These are phyloP conservation scores for Paraconiothyrium sp. DNA, from an alignment of 2,329 filamentous ascomycete genomes.

Conservation along the genomic window DNA sequence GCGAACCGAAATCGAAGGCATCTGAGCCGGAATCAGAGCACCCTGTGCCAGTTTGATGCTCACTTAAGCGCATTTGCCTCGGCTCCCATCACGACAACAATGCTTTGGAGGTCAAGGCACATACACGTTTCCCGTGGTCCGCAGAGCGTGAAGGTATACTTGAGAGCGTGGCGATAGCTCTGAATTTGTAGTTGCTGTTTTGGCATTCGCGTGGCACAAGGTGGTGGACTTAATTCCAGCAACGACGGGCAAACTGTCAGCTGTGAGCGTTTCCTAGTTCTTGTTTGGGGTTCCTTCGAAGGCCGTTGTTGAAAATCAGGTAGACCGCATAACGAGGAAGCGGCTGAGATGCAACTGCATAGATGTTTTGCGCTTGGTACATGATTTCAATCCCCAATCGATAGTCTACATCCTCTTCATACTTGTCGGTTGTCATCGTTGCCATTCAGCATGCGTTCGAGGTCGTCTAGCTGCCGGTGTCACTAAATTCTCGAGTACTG, in stretches of 20 bases:
- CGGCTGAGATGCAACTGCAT: neutral
- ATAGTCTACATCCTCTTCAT: neutral
- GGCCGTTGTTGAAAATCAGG: neutral
- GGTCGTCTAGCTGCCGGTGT: neutral
- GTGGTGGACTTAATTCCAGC: constrained; percentile 6
- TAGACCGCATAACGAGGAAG: neutral
- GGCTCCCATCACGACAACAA: constrained; percentile 5
- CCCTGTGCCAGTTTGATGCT: neutral
- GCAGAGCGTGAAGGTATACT: neutral
- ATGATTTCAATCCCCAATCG: neutral
- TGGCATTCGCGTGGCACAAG: neutral
- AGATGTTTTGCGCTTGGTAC: neutral
- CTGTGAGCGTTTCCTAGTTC: constrained; percentile 4
- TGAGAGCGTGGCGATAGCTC: neutral
- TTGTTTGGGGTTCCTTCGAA: neutral
- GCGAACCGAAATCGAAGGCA: neutral
- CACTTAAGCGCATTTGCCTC: constrained; percentile 10
- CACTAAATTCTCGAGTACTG: neutral
- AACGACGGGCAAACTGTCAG: neutral
- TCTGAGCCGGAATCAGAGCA: constrained; percentile 7
- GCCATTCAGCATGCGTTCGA: neutral
- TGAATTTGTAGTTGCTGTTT: neutral
- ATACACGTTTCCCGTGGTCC: neutral
- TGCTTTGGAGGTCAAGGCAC: constrained; percentile 2
- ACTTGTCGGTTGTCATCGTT: neutral